These are phyloP conservation scores for Piper betle DNA, from an alignment of 164 flowering plant genomes.

Conservation along the genomic window DNA sequence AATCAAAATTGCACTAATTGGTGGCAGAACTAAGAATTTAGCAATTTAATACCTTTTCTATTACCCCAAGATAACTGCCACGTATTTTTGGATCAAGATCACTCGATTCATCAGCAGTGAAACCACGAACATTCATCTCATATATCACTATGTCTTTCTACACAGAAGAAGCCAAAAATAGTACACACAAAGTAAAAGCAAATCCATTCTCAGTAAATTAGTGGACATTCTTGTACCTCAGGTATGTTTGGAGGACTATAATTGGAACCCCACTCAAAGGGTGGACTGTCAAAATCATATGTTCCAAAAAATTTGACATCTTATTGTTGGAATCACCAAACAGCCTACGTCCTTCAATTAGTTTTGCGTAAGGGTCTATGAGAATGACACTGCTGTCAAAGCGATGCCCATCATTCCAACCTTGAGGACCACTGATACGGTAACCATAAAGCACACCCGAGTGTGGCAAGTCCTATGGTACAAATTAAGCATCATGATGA, in stretches of 20 bases:
- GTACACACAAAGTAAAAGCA: not conserved
- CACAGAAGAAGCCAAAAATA: constrained; percentile 12
- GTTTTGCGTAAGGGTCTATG: constrained; percentile 89
- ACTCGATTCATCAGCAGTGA: constrained; percentile 86
- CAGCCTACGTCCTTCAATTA: constrained; percentile 64
- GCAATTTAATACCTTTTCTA: constrained; percentile 53
- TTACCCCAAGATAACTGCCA: constrained; percentile 90
- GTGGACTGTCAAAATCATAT: constrained; percentile 61
- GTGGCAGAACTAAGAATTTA: too few species aligned
- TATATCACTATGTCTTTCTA: constrained; percentile 95
- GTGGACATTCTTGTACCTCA: constrained; percentile 38
- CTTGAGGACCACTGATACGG: constrained; percentile 76
- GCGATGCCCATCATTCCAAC: constrained; percentile 81
- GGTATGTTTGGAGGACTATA: constrained; percentile 75
- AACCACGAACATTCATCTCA: constrained; percentile 97
- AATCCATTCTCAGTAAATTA: not conserved
- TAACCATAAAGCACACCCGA: constrained; percentile 78
- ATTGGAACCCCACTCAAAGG: constrained; percentile 83
- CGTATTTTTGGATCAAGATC: constrained; percentile 48
- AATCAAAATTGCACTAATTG: not conserved
- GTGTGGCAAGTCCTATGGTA: constrained; percentile 54
- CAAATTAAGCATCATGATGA: not conserved
- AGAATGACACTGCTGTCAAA: constrained; percentile 62
- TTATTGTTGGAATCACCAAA: constrained; percentile 64
- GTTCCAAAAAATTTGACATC: constrained; percentile 59